These are phyloP conservation scores for Leishmania braziliensis DNA, from an alignment of 208 protist genomes.

Conservation along the genomic window DNA sequence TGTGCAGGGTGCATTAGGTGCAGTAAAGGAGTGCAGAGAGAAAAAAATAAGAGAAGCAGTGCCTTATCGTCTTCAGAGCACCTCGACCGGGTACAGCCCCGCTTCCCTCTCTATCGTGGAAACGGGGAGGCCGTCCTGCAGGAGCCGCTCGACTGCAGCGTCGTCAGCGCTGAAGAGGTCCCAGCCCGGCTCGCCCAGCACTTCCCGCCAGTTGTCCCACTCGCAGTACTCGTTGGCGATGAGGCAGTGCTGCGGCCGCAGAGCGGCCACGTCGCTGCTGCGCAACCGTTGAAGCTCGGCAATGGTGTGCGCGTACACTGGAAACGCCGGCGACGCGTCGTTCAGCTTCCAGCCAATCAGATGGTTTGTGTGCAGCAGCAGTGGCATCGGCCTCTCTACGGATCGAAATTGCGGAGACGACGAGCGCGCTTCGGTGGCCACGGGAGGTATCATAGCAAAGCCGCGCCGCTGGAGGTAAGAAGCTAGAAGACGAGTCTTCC, in stretches of 20 bases:
- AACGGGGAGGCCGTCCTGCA: conserved; percentile 34
- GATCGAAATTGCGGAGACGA: neutral
- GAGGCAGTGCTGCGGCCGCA: conserved; percentile 55
- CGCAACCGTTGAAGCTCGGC: conserved; percentile 49
- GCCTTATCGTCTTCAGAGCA: neutral
- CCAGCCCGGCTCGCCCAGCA: conserved; percentile 71
- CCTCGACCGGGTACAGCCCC: conserved; percentile 16
- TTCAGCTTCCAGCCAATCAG: conserved; percentile 64
- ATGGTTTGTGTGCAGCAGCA: conserved; percentile 79
- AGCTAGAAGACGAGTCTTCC: conserved; percentile 25
- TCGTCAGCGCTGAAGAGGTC: conserved; percentile 49
- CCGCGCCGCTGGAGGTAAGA: conserved; percentile 32
- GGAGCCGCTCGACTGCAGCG: conserved; percentile 35
- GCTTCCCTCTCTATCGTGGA: conserved; percentile 1
- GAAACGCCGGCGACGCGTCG: conserved; percentile 31
- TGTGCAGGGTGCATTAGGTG: neutral
- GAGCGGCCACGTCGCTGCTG: conserved; percentile 26
- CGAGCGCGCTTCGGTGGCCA: neutral
- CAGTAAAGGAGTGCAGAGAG: neutral
- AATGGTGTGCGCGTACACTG: conserved; percentile 75
- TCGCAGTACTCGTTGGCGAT: conserved; percentile 57
- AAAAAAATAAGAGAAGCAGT: neutral
- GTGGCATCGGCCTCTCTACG: conserved; percentile 11
- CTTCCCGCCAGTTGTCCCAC: conserved; percentile 84
- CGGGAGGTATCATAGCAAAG: conserved; percentile 17